phyloP scores from a whole-genome alignment of 2,329 filamentous ascomycete genomes.

The Metarhizium anisopliae region DNA sequence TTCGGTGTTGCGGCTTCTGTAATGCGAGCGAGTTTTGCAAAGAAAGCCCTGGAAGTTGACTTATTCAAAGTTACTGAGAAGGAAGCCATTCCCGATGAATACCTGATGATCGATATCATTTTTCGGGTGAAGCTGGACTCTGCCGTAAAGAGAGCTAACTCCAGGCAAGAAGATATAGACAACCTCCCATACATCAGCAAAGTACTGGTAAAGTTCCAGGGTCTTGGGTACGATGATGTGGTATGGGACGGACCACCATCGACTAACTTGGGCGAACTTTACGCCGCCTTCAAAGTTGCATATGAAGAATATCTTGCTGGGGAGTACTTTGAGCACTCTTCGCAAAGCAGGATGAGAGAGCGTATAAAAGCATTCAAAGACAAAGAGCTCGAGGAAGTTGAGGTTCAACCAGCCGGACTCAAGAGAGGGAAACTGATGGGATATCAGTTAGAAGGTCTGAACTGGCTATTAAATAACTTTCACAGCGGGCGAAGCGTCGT shows the following conservation, averaged over 20 bases:
- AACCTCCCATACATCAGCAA: slow-evolving; percentile 64
- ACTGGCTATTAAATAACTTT: slow-evolving; percentile 92
- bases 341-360: slow-evolving; percentile 51
- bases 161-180: slow-evolving; percentile 60
- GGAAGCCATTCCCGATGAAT: slow-evolving; percentile 84
- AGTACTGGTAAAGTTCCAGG: slow-evolving; percentile 85
- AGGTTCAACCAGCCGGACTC: slow-evolving; percentile 64
- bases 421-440: slow-evolving; percentile 78
- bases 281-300: slow-evolving; percentile 70
- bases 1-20: slow-evolving; percentile 54
- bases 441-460: slow-evolving; percentile 87
- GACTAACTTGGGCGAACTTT: slow-evolving; percentile 54
- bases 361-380: slow-evolving; percentile 61
- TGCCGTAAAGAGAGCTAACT: slow-evolving; percentile 39
- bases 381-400: slow-evolving; percentile 59
- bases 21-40: slow-evolving; percentile 71
- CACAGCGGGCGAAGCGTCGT: slow-evolving; percentile 76
- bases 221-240: slow-evolving; percentile 79
- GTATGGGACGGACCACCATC: slow-evolving; percentile 81
- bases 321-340: slow-evolving; percentile 54
- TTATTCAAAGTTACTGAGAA: slow-evolving; percentile 57
- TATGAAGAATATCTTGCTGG: slow-evolving; percentile 82
- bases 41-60: slow-evolving; percentile 52
- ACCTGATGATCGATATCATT: slow-evolving; percentile 78
- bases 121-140: slow-evolving; percentile 59